Conservation (phyloP, 345 rosid species). For the Gossypium australe region DNA sequence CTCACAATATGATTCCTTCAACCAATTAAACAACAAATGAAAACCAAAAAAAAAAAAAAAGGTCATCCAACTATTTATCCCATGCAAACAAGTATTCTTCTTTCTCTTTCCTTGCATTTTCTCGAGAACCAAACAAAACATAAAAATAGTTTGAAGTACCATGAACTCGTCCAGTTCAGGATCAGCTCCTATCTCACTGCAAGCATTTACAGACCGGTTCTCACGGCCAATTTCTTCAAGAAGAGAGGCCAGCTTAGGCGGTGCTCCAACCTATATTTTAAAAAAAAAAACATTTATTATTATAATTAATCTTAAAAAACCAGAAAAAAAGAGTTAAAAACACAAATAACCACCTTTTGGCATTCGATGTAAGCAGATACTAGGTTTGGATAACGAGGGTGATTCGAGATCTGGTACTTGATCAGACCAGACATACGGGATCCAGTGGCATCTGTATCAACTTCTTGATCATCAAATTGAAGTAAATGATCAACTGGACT, state of each 20-base stretch:
- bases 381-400: constrained; percentile 56
- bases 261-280: constrained; percentile 48
- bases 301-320: background rate
- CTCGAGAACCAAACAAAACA: constrained; percentile 4
- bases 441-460: constrained; percentile 19
- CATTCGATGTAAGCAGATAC: constrained; percentile 55
- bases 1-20: constrained; percentile 58
- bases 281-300: background rate
- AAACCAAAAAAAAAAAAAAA: too few relatives aligned
- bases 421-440: constrained; percentile 39
- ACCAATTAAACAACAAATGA: background rate
- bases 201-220: constrained; percentile 16
- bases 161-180: constrained; percentile 68
- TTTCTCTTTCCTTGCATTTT: background rate
- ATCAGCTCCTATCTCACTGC: constrained; percentile 45
- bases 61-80: background rate
- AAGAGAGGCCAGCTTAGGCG: constrained; percentile 41
- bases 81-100: background rate
- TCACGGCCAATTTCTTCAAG: constrained; percentile 45
- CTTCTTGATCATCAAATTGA: constrained; percentile 18
- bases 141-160: constrained; percentile 22
- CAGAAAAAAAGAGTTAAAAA: background rate
- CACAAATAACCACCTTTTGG: constrained; percentile 40
- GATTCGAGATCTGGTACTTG: constrained; percentile 57
- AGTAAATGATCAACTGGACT: constrained; percentile 18